Percentiles rank a stretch among this genome's conserved stretches.
These are phyloP conservation scores for Botrytis sinoallii DNA, from an alignment of 2,329 filamentous ascomycete genomes.

Conservation along the genomic window DNA sequence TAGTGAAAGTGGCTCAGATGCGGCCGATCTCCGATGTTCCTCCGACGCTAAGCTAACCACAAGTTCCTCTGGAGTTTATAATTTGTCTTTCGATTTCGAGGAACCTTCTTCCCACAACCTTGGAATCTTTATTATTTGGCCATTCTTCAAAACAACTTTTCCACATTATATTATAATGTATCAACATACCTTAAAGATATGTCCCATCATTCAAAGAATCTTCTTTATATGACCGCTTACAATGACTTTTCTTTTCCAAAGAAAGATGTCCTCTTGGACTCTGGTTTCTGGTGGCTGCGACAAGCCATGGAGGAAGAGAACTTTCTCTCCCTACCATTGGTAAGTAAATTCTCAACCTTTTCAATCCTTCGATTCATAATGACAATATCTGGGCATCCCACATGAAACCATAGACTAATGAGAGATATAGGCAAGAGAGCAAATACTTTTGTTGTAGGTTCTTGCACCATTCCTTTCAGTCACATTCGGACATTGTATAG, in stretches of 20 bases:
- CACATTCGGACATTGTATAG: neutral
- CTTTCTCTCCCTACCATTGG: neutral
- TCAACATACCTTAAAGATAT: neutral
- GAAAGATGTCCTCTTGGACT: neutral
- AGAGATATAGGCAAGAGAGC: neutral
- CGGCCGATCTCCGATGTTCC: neutral
- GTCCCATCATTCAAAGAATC: neutral
- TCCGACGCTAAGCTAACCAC: neutral
- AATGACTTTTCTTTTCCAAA: neutral
- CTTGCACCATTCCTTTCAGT: neutral
- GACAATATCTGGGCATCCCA: no score
- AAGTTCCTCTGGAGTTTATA: no score
- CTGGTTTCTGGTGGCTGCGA: no score
- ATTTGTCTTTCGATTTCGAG: neutral
- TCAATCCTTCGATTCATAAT: neutral
- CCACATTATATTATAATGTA: neutral
- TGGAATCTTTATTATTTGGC: neutral
- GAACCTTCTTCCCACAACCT: neutral
- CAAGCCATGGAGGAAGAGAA: neutral
- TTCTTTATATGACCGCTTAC: constrained; percentile 6
- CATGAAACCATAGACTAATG: neutral
- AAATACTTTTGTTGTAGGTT: neutral
- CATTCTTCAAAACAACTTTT: neutral
- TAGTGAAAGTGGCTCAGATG: neutral
- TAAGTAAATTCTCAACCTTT: neutral